These are phyloP conservation scores for Fonsecaea pugnacius DNA, from an alignment of 2,329 filamentous ascomycete species.

Conservation along the genomic window DNA sequence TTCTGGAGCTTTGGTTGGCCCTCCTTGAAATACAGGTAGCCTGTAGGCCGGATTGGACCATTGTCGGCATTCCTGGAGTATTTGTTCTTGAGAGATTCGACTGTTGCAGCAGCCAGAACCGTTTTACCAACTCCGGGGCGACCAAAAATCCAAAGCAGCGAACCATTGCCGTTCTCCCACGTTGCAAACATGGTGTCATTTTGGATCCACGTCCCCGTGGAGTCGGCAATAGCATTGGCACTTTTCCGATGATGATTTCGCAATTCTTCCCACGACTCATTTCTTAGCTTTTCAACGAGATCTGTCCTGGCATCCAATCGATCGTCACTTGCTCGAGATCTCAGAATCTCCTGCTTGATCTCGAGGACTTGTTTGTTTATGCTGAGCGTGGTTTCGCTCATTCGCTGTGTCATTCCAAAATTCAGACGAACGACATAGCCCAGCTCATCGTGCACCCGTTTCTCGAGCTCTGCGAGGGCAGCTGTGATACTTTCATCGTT, in stretches of 20 bases:
- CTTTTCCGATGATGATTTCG: conserved; percentile 20
- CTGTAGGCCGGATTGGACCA: conserved; percentile 13
- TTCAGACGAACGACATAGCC: conserved; percentile 10
- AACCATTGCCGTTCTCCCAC: conserved; percentile 23
- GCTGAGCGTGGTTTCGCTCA: conserved; percentile 8
- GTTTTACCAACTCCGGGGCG: conserved; percentile 24
- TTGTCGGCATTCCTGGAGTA: conserved; percentile 20
- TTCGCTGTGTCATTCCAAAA: conserved; percentile 13
- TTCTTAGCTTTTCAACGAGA: conserved; percentile 8
- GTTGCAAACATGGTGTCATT: conserved; percentile 24
- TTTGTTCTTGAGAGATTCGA: conserved; percentile 22
- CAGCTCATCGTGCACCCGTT: conserved; percentile 12
- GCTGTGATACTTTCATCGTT: conserved; percentile 7
- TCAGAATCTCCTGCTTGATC: conserved; percentile 12
- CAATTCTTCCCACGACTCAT: conserved; percentile 14
- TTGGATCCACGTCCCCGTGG: conserved; percentile 22
- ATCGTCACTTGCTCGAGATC: conserved; percentile 7
- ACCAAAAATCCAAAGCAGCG: conserved; percentile 22
- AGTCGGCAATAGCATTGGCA: conserved; percentile 7
- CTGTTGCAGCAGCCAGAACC: conserved; percentile 20
- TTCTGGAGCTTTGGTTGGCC: conserved; percentile 11
- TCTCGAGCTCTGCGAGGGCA: conserved; percentile 6
- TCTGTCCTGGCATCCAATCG: conserved; percentile 4
- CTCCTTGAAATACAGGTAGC: conserved; percentile 20
- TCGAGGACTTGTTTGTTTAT: conserved; percentile 4